Base-by-base conservation (phyloP, 2,329 filamentous ascomycete genomes). In the Coleophoma eucalyptorum region DNA sequence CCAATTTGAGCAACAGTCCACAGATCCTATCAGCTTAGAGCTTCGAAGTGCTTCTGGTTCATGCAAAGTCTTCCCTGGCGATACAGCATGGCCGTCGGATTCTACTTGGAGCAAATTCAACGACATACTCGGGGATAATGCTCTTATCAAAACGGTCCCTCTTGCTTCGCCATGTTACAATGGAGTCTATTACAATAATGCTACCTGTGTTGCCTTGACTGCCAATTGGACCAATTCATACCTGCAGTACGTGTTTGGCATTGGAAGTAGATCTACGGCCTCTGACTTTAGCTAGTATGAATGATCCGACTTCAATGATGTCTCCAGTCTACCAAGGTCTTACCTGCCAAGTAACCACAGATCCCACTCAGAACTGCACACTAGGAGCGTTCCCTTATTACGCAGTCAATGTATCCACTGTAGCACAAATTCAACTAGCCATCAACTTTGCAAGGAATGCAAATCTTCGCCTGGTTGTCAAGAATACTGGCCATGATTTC, bases 1-100 rank as follows among this genome's bases (percentile, higher is more conserved):
- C 45, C 37, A 48, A 16, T 49, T 43, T 26, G 45, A 51, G 21
- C 41, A 51, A 34, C 45, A 41, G 11, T 18, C 33, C 19, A 40
- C 21, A n/a, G 19, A 37, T 11, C 20, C 40, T 34, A 43, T 31
- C 10, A 43, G 31, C 35, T 48, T 12, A 44, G 38, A 32, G 43
- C 35, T 35, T 43, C 21, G 49, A 47, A 20, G 46, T 34, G 20
- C 37, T 41, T 43, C 37, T 21, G n/a, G 13, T 41, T 11, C 37
- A 18, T 59, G 57, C 41, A 58, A 52, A 50, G 50, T 58, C 34
- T 56, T 54, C 45, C 57, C 57, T 11, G 54, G 55, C 4, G 57
- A 59, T 32, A 19, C 12, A 15, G n/a, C 62, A 46, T 81, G 78
- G 78, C 79, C 79, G 1, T 71, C 72, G 0, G 53, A 68, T 19